Percentiles rank a stretch among this genome's conserved stretches.
phyloP scores from a whole-genome alignment of 441 rosid genomes.

The Mallotus repandus region DNA sequence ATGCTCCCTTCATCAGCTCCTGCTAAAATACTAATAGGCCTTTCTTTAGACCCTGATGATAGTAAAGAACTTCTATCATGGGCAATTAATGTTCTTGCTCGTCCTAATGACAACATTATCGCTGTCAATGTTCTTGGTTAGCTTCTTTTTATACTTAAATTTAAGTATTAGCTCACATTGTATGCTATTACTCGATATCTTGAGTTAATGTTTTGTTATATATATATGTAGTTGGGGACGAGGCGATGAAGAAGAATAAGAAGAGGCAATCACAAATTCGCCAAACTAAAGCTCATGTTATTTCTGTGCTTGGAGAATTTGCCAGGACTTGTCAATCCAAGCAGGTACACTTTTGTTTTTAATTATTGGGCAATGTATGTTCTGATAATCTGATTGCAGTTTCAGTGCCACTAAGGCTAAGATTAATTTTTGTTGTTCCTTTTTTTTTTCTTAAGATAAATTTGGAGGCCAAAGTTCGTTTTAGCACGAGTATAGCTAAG shows the following conservation, averaged over 20 bases:
- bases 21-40: constrained; percentile 60
- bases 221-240: constrained; percentile 37
- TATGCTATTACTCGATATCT: not conserved
- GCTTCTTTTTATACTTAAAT: not conserved
- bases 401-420: not conserved
- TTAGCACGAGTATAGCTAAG: constrained; percentile 53
- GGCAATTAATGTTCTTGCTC: constrained; percentile 75
- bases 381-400: not conserved
- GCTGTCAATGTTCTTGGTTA: constrained; percentile 77
- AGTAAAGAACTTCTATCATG: constrained; percentile 72
- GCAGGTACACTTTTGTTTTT: constrained; percentile 36
- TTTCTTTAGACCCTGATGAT: constrained; percentile 54
- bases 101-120: constrained; percentile 58
- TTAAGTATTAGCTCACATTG: not conserved
- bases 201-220: not conserved
- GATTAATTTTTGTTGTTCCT: too few species aligned
- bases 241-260: constrained; percentile 24
- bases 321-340: constrained; percentile 55
- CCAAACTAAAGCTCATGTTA: constrained; percentile 71
- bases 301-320: constrained; percentile 77
- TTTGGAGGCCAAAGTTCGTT: constrained; percentile 82
- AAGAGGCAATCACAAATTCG: constrained; percentile 52
- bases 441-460: constrained; percentile 51
- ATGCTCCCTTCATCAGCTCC: constrained; percentile 44
- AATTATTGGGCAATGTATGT: too few species aligned